Conservation (phyloP, 2,329 filamentous ascomycete species). For the Dactylellina haptotyla region DNA sequence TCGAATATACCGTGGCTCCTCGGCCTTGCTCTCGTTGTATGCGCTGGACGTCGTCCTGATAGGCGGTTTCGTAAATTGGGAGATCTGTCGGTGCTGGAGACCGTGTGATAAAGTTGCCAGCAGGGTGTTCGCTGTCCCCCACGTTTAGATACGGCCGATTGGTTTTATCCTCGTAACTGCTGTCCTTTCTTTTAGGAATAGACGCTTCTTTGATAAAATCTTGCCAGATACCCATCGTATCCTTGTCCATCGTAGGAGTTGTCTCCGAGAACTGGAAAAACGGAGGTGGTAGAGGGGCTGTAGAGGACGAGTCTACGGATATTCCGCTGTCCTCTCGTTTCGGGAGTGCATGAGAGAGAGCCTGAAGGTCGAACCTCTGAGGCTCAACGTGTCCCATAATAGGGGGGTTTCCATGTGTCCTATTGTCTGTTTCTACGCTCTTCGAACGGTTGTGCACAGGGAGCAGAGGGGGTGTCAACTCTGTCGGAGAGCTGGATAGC, state of each 20-base stretch:
- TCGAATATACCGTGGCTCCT: slow-evolving; percentile 68
- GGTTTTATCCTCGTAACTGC: slow-evolving; percentile 53
- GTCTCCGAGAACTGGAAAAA: slow-evolving; percentile 61
- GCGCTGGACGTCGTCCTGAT: slow-evolving; percentile 80
- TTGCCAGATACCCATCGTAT: slow-evolving; percentile 70
- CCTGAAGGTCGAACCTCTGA: slow-evolving; percentile 55
- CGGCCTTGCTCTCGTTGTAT: slow-evolving; percentile 69
- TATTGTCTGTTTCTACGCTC: slow-evolving; percentile 67
- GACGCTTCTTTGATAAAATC: slow-evolving; percentile 75
- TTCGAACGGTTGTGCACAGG: slow-evolving; percentile 59
- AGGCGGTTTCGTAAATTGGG: slow-evolving; percentile 88
- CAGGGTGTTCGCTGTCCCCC: slow-evolving; percentile 60
- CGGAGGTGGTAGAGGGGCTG: slow-evolving; percentile 55
- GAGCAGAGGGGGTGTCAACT: slow-evolving; percentile 23
- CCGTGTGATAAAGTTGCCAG: slow-evolving; percentile 73
- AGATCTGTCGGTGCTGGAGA: slow-evolving; percentile 85
- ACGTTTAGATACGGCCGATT: slow-evolving; percentile 58
- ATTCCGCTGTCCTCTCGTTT: slow-evolving; percentile 55
- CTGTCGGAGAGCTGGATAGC: slow-evolving; percentile 43
- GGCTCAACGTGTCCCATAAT: slow-evolving; percentile 66
- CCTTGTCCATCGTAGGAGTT: slow-evolving; percentile 61
- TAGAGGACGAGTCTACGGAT: slow-evolving; percentile 4
- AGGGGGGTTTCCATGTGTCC: slow-evolving; percentile 65
- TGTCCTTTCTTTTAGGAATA: slow-evolving; percentile 59
- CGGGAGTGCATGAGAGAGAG: slow-evolving; percentile 53